Evolutionary conservation across 441 rosid genomes (phyloP).

Genomic region (Populus trichocarpa): DNA sequence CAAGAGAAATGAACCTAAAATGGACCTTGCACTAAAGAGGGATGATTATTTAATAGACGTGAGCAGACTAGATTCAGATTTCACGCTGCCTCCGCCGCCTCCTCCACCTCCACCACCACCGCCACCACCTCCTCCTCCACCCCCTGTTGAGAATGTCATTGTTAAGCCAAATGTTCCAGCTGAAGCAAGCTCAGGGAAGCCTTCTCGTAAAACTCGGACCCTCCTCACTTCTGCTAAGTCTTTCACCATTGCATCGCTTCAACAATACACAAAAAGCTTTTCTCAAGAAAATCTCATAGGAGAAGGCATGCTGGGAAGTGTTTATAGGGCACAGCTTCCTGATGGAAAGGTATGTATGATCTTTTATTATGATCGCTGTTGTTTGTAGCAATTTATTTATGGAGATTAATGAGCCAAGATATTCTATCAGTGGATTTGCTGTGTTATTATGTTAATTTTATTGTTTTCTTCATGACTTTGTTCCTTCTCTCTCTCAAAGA

Average conservation of each 20-base stretch:
- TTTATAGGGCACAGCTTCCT: conserved; percentile 85
- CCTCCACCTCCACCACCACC: conserved; percentile 48
- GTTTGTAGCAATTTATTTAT: background rate
- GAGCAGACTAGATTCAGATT: conserved; percentile 36
- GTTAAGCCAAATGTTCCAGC: conserved; percentile 48
- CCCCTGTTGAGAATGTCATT: conserved; percentile 46
- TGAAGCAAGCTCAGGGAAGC: conserved; percentile 38
- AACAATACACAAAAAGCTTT: conserved; percentile 93
- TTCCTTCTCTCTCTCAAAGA: background rate
- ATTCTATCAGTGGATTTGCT: background rate
- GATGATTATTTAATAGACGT: conserved; percentile 60
- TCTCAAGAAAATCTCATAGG: conserved; percentile 88
- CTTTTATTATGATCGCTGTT: conserved; percentile 10
- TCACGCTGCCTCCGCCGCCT: conserved; percentile 48
- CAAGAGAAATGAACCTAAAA: conserved; percentile 41
- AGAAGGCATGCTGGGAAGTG: conserved; percentile 91
- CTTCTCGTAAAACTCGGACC: conserved; percentile 40
- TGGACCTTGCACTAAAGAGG: conserved; percentile 28
- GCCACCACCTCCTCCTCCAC: conserved; percentile 40
- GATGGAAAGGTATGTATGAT: conserved; percentile 59
- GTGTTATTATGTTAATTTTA: background rate
- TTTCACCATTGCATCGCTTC: conserved; percentile 91
- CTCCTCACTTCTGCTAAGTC: conserved; percentile 56
- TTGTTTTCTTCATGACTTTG: background rate
- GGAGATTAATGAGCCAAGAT: background rate